Base-by-base conservation (phyloP, 2,329 filamentous ascomycete genomes). In the Remersonia thermophila region DNA sequence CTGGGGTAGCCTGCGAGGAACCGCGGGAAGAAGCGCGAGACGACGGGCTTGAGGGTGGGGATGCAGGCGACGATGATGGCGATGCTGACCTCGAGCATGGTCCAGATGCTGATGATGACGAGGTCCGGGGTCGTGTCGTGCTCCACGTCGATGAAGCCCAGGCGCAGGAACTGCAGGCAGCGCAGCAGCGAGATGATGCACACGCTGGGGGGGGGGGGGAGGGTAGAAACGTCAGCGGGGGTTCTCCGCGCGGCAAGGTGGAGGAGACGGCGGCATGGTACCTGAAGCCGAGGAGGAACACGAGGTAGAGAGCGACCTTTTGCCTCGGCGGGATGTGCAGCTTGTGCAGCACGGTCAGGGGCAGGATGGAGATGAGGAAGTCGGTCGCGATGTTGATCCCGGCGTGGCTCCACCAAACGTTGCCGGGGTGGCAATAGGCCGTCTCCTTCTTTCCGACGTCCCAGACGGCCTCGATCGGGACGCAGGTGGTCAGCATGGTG, bases 291-390 rank as follows among this genome's bases (percentile, higher is more conserved):
- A 43, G 16, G 14, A 29, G 26, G 32, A 43, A 43, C 2, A 40
- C 27, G n/a, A 17, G 26, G 2, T 36, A n/a, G 9, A 43, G 12
- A 6, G 32, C 33, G 14, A 43, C 32, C 30, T 43, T 43, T 28
- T 37, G 37, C 12, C 14, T 15, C 14, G 9, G 26, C 4, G 33
- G 18, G 18, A 38, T 18, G 11, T 33, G 35, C 2, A 43, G 27
- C 13, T 32, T 36, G 16, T 30, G 4, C 12, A 40, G 18, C 2
- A 25, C 31, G 6, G 38, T 35, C 5, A 42, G 35, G 6, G 42
- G 42, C 13, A 45, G 32, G 9, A 36, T 12, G 14, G 40, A 42
- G 31, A 45, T 42, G 6, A 36, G 8, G 18, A 43, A 40, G 33
- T 43, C 41, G 26, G 41, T 40, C 12, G 13, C 17, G 20, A 43